These are phyloP conservation scores for Sisymbrium irio DNA, from an alignment of 345 rosid genomes.

Conservation along the genomic window DNA sequence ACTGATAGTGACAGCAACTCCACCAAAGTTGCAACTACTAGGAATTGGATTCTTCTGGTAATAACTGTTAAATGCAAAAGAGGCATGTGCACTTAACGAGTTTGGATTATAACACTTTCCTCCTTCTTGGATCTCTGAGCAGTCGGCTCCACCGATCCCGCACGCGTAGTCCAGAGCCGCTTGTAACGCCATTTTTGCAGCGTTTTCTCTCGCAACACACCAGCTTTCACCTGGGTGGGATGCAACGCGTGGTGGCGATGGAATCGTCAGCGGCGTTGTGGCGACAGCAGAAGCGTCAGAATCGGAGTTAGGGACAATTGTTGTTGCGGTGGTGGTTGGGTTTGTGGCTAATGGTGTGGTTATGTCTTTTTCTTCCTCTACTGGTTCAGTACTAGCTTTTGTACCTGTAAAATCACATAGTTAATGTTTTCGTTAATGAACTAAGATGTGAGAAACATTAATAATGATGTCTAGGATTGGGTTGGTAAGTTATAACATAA, in stretches of 20 bases:
- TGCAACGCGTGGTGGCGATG: slow-evolving; percentile 20
- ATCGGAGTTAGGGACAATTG: slow-evolving; percentile 29
- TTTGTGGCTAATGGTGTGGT: slow-evolving; percentile 36
- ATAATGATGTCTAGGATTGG: slow-evolving; percentile 14
- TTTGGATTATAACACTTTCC: slow-evolving; percentile 77
- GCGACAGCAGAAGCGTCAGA: slow-evolving; percentile 35
- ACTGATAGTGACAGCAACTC: slow-evolving; percentile 72
- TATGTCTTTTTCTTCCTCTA: slow-evolving; percentile 34
- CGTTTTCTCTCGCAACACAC: slow-evolving; percentile 81
- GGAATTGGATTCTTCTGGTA: slow-evolving; percentile 89
- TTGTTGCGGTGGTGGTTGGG: slow-evolving; percentile 22
- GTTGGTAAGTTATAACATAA: slow-evolving; percentile 16
- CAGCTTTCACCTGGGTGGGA: slow-evolving; percentile 39
- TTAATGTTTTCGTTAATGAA: neutral
- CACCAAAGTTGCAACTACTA: slow-evolving; percentile 87
- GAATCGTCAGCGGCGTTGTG: slow-evolving; percentile 31
- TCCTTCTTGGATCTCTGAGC: slow-evolving; percentile 58
- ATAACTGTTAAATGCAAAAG: slow-evolving; percentile 79
- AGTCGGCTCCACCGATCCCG: slow-evolving; percentile 76
- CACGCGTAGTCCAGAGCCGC: slow-evolving; percentile 91
- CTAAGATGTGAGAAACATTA: slow-evolving; percentile 4
- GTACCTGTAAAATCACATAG: neutral
- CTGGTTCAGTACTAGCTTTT: slow-evolving; percentile 23
- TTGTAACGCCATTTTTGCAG: slow-evolving; percentile 57
- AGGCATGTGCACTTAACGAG: slow-evolving; percentile 65